Evolutionary conservation across 139 green algal genomes (phyloP), one percentile per base, ranked within the genome.

Genomic region (Chlorella sp.): DNA sequence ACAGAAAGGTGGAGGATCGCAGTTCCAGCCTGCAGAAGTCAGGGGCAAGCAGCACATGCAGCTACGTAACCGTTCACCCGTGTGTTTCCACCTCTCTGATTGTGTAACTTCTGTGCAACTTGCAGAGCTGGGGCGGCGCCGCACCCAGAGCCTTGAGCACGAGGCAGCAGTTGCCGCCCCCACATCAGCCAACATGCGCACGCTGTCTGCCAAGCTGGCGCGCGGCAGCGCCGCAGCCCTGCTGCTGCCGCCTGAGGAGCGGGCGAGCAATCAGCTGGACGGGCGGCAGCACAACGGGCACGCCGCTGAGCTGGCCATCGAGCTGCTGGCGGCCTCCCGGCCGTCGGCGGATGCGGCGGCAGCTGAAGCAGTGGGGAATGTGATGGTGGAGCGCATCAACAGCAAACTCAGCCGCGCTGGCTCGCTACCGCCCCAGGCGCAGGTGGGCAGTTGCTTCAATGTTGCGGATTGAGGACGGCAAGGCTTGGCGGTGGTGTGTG

Each of bases 41-140:
- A 67, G 16, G 60, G 32, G 20, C 60, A 32, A 54, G 46, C 46
- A 19, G 46, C 46, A 11, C 46, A 11, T 54, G 11, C 46, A 54
- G 46, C 46, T 54, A 19, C 46, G 8, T 54, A 8, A 19, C 46
- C 8, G 46, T 8, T 54, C 11, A 11, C 46, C 46, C 46, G 11
- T 8, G 8, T 19, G n/a, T n/a, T n/a, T 8, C 46, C 46, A 8
- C 8, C 46, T 11, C 46, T 65, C 7, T 65, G 58, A 8, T 28
- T 65, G 22, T n/a, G 11, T 30, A 28, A 3, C 17, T 5, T 5
- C n/a, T 73, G 14, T 14, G 5, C 41, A 43, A 1, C 28, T 2
- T 65, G 34, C 75, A 81, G 75, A 81, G 75, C 75, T 81, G 75
- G 75, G 51, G 16, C 22, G 22, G 3, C 67, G 48, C 34, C 51